Percentiles rank a stretch among this genome's conserved stretches.
Evolutionary conservation across 2,329 filamentous ascomycete species (phyloP).

Genomic region (Aspergillus fijiensis): DNA sequence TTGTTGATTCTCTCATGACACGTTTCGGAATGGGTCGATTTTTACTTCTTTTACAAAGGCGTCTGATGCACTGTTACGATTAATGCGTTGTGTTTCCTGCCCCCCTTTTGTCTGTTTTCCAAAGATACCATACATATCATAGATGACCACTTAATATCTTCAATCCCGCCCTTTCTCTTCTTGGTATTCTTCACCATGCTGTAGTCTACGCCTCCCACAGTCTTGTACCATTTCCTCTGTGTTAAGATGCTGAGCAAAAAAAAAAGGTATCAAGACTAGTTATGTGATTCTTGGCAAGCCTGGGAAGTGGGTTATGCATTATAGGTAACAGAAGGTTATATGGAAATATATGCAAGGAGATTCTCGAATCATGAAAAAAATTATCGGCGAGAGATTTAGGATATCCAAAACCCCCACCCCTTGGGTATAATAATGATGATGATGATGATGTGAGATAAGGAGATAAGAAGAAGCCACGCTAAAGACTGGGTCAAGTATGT

Average conservation of each 20-base stretch:
- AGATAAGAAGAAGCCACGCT: too few relatives aligned
- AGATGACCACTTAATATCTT: constrained; percentile 9
- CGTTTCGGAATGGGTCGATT: background rate
- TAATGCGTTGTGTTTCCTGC: constrained; percentile 11
- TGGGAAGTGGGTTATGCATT: too few relatives aligned
- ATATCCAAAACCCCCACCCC: background rate
- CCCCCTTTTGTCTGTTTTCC: background rate
- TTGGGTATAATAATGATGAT: background rate
- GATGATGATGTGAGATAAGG: background rate
- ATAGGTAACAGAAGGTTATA: too few relatives aligned
- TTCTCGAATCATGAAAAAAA: too few relatives aligned
- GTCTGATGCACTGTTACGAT: constrained; percentile 10
- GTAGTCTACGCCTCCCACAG: too few relatives aligned
- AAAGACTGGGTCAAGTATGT: background rate
- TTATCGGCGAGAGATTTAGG: too few relatives aligned
- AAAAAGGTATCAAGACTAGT: too few relatives aligned
- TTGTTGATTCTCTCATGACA: background rate
- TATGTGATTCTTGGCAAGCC: too few relatives aligned
- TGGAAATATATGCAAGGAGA: too few relatives aligned
- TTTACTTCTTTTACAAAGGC: background rate
- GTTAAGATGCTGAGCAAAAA: too few relatives aligned
- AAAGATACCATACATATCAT: constrained; percentile 17
- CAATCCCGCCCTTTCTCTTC: background rate
- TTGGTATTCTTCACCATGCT: constrained; percentile 7
- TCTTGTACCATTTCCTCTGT: too few relatives aligned